Evolutionary conservation across 1,284 basidiomycete species (phyloP).

Genomic region (Moesziomyces aphidis): DNA sequence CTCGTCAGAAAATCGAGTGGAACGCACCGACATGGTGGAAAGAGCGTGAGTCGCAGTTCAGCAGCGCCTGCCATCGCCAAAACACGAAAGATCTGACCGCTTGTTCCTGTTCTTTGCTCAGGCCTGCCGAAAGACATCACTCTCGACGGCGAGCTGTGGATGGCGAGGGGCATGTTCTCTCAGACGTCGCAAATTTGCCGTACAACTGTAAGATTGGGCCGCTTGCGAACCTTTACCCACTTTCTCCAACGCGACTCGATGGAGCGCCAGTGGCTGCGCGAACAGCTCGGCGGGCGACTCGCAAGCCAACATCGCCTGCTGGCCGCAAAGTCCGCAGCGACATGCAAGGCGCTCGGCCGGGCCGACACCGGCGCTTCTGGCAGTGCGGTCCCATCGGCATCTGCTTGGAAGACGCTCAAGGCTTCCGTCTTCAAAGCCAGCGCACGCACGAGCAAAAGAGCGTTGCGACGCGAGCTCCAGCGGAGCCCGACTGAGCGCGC

Average conservation of each 20-base stretch:
- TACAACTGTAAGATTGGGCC: conserved; percentile 51
- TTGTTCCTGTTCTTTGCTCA: conserved; percentile 44
- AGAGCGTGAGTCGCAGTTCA: conserved; percentile 70
- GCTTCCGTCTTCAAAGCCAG: background rate
- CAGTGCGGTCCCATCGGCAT: background rate
- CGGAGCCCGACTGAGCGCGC: conserved; percentile 2
- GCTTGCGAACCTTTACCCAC: conserved; percentile 30
- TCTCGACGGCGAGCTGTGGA: conserved; percentile 73
- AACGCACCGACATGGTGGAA: conserved; percentile 75
- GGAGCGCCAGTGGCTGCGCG: conserved; percentile 43
- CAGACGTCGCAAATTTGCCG: conserved; percentile 47
- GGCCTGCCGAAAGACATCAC: conserved; percentile 74
- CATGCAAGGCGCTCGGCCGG: background rate
- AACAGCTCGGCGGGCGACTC: conserved; percentile 67
- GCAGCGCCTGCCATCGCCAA: no score
- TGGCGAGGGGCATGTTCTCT: conserved; percentile 54
- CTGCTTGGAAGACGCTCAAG: conserved; percentile 27
- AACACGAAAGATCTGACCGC: no score
- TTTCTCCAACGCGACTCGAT: conserved; percentile 38
- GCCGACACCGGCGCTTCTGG: background rate
- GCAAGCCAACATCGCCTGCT: conserved; percentile 61
- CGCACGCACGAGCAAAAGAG: background rate
- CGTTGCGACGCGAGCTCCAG: background rate
- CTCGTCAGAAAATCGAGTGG: conserved; percentile 75
- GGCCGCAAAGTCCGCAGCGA: conserved; percentile 7